Evolutionary conservation across 2,329 filamentous ascomycete genomes (phyloP).

Genomic region (Trichoderma guizhouense): DNA sequence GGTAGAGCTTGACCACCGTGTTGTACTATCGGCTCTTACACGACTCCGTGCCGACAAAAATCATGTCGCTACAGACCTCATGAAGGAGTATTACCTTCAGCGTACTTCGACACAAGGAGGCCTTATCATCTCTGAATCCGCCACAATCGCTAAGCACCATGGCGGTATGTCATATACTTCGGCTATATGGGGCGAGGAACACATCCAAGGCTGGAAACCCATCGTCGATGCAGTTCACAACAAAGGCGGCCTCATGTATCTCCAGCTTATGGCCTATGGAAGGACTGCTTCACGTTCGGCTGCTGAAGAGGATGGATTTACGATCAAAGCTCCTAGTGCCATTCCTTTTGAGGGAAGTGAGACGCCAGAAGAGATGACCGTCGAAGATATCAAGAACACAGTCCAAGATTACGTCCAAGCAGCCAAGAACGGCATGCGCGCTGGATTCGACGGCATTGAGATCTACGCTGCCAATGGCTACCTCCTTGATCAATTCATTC

Average conservation of each 20-base stretch:
- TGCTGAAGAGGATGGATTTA: slow-evolving; percentile 28
- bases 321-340: not conserved
- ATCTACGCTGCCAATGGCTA: slow-evolving; percentile 59
- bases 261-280: slow-evolving; percentile 60
- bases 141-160: slow-evolving; percentile 36
- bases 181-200: not conserved
- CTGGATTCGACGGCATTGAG: slow-evolving; percentile 39
- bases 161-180: slow-evolving; percentile 29
- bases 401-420: slow-evolving; percentile 56
- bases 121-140: slow-evolving; percentile 15
- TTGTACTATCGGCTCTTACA: not conserved
- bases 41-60: not conserved
- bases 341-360: slow-evolving; percentile 8
- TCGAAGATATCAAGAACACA: slow-evolving; percentile 59
- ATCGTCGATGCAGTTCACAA: not conserved
- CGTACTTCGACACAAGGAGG: not conserved
- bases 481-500: slow-evolving; percentile 57
- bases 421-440: slow-evolving; percentile 52
- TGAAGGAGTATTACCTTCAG: slow-evolving; percentile 1
- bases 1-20: not conserved
- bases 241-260: not conserved
- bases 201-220: not conserved
- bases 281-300: slow-evolving; percentile 43
- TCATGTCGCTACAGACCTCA: not conserved
- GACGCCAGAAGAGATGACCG: slow-evolving; percentile 58